A percentile compares a stretch with the other conserved stretches of the same genome.
These are phyloP conservation scores for Hirschioporus abietinus DNA, from an alignment of 768 basidiomycete species.

Conservation along the genomic window DNA sequence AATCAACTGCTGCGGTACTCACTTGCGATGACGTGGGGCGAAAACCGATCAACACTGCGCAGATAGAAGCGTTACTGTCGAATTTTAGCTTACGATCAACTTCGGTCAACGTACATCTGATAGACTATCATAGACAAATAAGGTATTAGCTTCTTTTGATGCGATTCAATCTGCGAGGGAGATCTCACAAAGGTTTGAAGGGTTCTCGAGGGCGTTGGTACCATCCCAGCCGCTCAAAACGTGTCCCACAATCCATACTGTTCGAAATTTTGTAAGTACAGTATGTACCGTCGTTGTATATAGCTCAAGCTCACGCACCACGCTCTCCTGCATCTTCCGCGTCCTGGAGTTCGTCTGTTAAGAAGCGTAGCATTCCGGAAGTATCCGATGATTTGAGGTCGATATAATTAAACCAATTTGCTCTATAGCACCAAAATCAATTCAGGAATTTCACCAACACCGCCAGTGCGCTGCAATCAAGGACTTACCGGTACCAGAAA, in stretches of 20 bases:
- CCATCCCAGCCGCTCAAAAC: conserved; percentile 69
- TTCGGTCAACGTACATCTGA: conserved; percentile 35
- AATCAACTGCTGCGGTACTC: conserved; percentile 21
- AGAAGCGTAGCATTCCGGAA: conserved; percentile 71
- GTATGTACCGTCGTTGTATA: neutral
- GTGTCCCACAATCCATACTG: conserved; percentile 51
- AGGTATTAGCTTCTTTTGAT: neutral
- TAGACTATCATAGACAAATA: conserved; percentile 29
- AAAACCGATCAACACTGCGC: conserved; percentile 65
- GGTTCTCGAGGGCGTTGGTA: conserved; percentile 53
- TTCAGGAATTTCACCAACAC: neutral
- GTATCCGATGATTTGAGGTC: conserved; percentile 64
- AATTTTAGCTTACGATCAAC: neutral
- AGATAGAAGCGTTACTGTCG: neutral
- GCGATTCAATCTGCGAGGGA: neutral
- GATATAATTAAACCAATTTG: conserved; percentile 75
- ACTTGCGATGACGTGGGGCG: conserved; percentile 76
- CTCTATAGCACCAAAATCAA: conserved; percentile 26
- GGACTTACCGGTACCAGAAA: conserved; percentile 21
- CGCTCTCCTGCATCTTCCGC: conserved; percentile 74
- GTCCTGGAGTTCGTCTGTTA: conserved; percentile 73
- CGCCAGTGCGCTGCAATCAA: neutral
- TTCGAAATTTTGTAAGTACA: conserved; percentile 11
- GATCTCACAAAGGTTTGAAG: conserved; percentile 62
- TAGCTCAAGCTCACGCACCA: conserved; percentile 33